Percentiles rank a stretch among this genome's conserved stretches.
phyloP scores from a whole-genome alignment of 306 rosid genomes.

The Quercus engelmannii region DNA sequence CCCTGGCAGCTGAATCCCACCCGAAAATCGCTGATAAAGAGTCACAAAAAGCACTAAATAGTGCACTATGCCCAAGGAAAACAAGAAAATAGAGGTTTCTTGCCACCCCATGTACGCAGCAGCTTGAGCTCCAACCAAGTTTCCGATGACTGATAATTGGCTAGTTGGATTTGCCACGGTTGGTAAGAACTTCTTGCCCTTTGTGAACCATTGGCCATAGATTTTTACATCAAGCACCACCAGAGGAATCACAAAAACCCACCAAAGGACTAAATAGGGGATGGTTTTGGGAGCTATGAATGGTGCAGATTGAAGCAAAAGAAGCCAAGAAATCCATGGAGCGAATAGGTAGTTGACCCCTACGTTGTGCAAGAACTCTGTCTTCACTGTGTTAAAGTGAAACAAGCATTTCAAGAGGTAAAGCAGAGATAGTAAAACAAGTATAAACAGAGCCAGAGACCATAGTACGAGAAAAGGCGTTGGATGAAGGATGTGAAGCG shows the following conservation, averaged over 20 bases:
- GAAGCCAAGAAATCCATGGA: slow-evolving; percentile 24
- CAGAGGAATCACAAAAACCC: slow-evolving; percentile 12
- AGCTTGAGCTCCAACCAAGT: slow-evolving; percentile 17
- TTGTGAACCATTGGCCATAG: slow-evolving; percentile 19
- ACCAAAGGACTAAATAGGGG: slow-evolving; percentile 7
- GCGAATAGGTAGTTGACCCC: slow-evolving; percentile 16
- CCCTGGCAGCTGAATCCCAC: neutral
- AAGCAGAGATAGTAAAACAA: neutral
- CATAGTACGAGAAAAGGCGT: neutral
- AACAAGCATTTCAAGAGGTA: slow-evolving; percentile 11
- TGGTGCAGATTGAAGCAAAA: slow-evolving; percentile 23
- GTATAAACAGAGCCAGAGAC: slow-evolving; percentile 1
- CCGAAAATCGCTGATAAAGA: slow-evolving; percentile 15
- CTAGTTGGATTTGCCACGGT: slow-evolving; percentile 21
- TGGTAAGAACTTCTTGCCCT: slow-evolving; percentile 8
- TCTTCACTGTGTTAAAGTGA: slow-evolving; percentile 7
- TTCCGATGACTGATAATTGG: slow-evolving; percentile 20
- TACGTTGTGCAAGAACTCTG: slow-evolving; percentile 16
- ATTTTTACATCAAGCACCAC: slow-evolving; percentile 20
- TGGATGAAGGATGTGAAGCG: neutral
- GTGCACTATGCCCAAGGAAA: slow-evolving; percentile 21
- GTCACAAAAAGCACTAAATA: slow-evolving; percentile 22
- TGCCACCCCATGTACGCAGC: slow-evolving; percentile 24
- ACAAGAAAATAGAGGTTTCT: slow-evolving; percentile 10
- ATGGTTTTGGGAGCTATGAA: neutral